phyloP scores from a whole-genome alignment of 106 monocot species.

The Acorus calamus region DNA sequence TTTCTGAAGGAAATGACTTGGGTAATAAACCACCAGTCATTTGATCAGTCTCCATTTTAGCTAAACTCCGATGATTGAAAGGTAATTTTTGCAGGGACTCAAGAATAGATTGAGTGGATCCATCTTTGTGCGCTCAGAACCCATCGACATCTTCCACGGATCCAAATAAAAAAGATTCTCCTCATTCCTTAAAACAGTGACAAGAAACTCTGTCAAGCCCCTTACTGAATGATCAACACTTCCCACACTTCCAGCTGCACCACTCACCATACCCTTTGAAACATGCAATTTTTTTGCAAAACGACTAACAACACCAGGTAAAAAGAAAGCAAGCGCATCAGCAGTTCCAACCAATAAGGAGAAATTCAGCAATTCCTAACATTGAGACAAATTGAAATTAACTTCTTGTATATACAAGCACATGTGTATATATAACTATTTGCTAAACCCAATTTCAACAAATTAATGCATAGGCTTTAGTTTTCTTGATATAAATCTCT shows the following conservation, averaged over 20 bases:
- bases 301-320: slow-evolving; percentile 83
- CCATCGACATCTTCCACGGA: slow-evolving; percentile 1
- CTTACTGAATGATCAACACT: slow-evolving; percentile 68
- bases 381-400: too few relatives aligned
- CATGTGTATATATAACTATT: too few relatives aligned
- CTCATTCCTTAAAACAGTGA: slow-evolving; percentile 62
- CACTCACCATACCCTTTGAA: slow-evolving; percentile 63
- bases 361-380: neutral
- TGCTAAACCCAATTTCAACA: too few relatives aligned
- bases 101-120: slow-evolving; percentile 46
- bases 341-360: slow-evolving; percentile 65
- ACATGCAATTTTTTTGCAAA: slow-evolving; percentile 60
- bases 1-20: slow-evolving; percentile 4
- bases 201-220: slow-evolving; percentile 72
- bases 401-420: too few relatives aligned
- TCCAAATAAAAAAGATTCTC: slow-evolving; percentile 38
- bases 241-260: slow-evolving; percentile 62
- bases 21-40: slow-evolving; percentile 1
- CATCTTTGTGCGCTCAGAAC: slow-evolving; percentile 11
- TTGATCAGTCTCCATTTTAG: slow-evolving; percentile 6
- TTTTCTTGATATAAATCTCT: too few relatives aligned
- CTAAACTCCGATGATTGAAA: slow-evolving; percentile 8
- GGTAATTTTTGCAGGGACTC: slow-evolving; percentile 58
- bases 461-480: too few relatives aligned
- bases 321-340: too few relatives aligned